Conservation (phyloP, 1,139 yeast genomes). For the Taphrina betulina region DNA sequence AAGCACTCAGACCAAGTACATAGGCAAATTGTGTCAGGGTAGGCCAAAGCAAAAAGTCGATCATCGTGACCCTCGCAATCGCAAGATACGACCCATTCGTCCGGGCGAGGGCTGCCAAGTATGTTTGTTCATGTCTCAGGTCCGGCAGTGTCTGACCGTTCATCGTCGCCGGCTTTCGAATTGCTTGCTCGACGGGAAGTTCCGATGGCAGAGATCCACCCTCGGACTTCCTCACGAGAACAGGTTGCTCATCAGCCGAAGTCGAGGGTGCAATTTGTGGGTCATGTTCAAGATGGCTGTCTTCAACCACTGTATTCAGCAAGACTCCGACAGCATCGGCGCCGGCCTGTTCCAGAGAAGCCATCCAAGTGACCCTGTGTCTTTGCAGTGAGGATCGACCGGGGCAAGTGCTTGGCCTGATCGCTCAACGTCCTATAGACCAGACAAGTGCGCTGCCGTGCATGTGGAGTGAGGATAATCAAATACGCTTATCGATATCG, state of each 20-base stretch:
- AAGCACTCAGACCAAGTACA: constrained; percentile 21
- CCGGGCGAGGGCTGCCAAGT: constrained; percentile 21
- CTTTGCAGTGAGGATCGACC: too few relatives aligned
- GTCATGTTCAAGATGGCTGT: constrained; percentile 16
- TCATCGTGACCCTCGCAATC: constrained; percentile 11
- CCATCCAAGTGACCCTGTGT: too few relatives aligned
- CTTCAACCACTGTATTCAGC: constrained; percentile 20
- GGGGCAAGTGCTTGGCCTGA: too few relatives aligned
- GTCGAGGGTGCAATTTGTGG: constrained; percentile 24
- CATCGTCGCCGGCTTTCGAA: constrained; percentile 3
- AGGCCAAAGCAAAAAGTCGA: constrained; percentile 29
- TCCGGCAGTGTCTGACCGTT: constrained; percentile 28
- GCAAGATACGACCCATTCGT: constrained; percentile 20
- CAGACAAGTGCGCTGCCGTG: too few relatives aligned
- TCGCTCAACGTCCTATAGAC: too few relatives aligned
- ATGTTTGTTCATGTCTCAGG: constrained; percentile 28
- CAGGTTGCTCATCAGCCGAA: constrained; percentile 18
- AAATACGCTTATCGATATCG: too few relatives aligned
- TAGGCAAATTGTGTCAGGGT: constrained; percentile 17
- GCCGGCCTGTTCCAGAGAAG: constrained; percentile 2
- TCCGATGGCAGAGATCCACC: constrained; percentile 1
- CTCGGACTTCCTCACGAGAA: neutral
- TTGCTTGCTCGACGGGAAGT: constrained; percentile 9
- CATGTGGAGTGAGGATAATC: too few relatives aligned
- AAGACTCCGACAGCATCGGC: constrained; percentile 8